Base-by-base conservation (phyloP, 805 yeast genomes). In the Lipomyces lipofer region DNA sequence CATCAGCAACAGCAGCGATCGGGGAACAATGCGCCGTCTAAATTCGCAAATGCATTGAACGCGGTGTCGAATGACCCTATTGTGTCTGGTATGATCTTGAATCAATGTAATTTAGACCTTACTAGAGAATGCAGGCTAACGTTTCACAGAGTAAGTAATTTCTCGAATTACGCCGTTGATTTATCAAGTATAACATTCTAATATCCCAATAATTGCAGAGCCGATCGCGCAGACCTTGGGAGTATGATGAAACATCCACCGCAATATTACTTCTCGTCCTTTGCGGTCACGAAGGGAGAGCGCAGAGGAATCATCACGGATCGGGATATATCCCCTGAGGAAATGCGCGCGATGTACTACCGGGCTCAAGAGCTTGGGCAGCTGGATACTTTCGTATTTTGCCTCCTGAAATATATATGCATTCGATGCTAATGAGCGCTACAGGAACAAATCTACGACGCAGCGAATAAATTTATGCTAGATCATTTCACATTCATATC, bases 291-390 rank as follows among this genome's bases (percentile, higher is more conserved):
- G n/a, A 33, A 38, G 15, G 43, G 42, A 2, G 47, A 47, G 3
- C 40, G 32, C 17, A 22, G 28, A 13, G 39, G 44, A 6, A 47
- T 51, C 15, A 44, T 55, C 38, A 39, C 43, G n/a, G 35, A 36
- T 15, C 52, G 59, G 10, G 59, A 55, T 27, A 42, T 51, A 12
- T 51, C 59, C 4, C 54, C 49, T 13, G 59, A 55, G 33, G 56
- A 55, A 27, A 29, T 55, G 15, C 52, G 56, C 17, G 24, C 22
- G 12, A 28, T 15, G 19, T 47, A 32, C 39, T 54, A 51, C 49
- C 40, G 24, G 19, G 48, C 49, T n/a, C 40, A 24, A 27, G 46
- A 43, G 10, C 22, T 8, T 22, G 43, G 47, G 10, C 29, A 46
- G 19, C 13, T 17, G 13, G 32, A 30, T 35, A n/a, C 39, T 21